These are phyloP conservation scores for Biscogniauxia mediterranea DNA, from an alignment of 2,329 filamentous ascomycete genomes.

Conservation along the genomic window DNA sequence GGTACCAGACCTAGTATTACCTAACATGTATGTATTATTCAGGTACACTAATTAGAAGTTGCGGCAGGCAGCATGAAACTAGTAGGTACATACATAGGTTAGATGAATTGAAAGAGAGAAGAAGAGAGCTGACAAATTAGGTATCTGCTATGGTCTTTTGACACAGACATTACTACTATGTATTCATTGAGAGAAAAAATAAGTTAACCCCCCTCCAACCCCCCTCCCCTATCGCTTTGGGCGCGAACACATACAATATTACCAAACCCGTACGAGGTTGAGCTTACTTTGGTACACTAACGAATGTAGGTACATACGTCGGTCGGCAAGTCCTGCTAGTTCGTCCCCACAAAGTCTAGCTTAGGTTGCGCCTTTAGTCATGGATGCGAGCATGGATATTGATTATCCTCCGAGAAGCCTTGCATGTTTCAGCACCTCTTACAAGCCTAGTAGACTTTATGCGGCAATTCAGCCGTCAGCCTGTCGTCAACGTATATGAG, in stretches of 20 bases:
- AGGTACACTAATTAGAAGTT: too few relatives aligned
- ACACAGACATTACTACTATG: too few relatives aligned
- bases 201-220: conserved; percentile 29
- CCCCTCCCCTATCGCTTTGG: conserved; percentile 7
- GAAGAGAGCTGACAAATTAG: too few relatives aligned
- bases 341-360: not conserved
- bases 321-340: not conserved
- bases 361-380: not conserved
- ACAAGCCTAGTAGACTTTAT: not conserved
- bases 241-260: not conserved
- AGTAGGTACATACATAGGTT: too few relatives aligned
- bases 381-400: not conserved
- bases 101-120: too few relatives aligned
- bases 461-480: not conserved
- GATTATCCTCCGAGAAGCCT: not conserved
- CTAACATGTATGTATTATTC: too few relatives aligned
- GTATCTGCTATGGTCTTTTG: too few relatives aligned
- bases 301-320: not conserved
- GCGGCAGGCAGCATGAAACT: too few relatives aligned
- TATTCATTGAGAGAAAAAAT: conserved; percentile 24
- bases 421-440: not conserved
- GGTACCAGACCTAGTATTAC: too few relatives aligned
- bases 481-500: not conserved
- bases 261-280: not conserved
- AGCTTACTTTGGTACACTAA: too few relatives aligned